Percentiles rank a stretch among this genome's conserved stretches.
Conservation (phyloP, 176 grass and related monocot genomes). For the Phyllostachys edulis region DNA sequence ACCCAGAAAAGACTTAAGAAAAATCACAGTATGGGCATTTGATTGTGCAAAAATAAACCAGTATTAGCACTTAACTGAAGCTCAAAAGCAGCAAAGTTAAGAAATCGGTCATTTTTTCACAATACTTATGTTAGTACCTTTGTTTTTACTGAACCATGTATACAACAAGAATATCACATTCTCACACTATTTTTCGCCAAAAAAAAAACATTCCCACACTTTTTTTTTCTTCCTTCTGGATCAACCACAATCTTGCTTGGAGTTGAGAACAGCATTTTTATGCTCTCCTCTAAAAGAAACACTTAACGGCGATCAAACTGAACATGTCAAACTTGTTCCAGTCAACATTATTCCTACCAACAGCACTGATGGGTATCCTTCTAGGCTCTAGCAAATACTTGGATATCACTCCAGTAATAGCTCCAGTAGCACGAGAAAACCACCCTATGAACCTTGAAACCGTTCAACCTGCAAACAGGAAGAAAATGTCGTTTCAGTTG, state of each 20-base stretch:
- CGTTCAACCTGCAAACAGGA: conserved; percentile 6
- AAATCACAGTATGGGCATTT: neutral
- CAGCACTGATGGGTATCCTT: neutral
- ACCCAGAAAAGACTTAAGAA: neutral
- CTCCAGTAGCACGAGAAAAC: neutral
- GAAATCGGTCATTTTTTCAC: neutral
- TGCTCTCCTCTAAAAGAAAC: neutral
- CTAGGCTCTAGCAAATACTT: neutral
- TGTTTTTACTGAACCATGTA: neutral
- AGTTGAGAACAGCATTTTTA: neutral
- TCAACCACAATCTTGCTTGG: neutral
- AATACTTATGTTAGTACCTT: neutral
- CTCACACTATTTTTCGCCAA: neutral
- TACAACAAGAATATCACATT: neutral
- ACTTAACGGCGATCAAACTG: neutral
- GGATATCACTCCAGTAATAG: neutral
- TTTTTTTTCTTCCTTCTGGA: neutral
- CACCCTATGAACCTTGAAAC: neutral
- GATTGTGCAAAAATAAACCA: neutral
- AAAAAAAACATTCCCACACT: too few species aligned
- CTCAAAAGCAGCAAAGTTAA: neutral
- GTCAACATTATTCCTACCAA: neutral
- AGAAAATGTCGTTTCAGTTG: neutral
- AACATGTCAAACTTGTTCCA: too few species aligned
- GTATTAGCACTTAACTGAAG: neutral